A percentile compares a stretch with the other conserved stretches of the same genome.
Evolutionary conservation across 352 stramenopile genomes (phyloP).

Genomic region (Phytophthora brassicae): DNA sequence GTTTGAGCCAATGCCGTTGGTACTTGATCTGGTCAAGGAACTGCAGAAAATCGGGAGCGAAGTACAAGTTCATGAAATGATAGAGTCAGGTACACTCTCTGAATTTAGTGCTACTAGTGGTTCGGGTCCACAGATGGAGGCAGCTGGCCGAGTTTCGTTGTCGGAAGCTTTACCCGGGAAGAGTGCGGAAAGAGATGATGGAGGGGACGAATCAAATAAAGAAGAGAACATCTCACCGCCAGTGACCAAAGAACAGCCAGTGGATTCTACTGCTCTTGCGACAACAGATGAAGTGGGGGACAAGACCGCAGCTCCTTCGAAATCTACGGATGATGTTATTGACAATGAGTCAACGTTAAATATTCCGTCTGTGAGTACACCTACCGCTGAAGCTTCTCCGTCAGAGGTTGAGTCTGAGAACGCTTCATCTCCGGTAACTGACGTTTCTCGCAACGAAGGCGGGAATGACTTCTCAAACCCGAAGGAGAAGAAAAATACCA

Average conservation of each 20-base stretch:
- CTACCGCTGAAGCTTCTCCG: conserved; percentile 2
- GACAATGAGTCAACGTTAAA: not conserved
- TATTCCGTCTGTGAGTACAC: not conserved
- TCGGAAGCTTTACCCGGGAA: not conserved
- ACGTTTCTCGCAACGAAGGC: conserved; percentile 2
- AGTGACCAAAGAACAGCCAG: not conserved
- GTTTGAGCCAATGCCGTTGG: conserved; percentile 30
- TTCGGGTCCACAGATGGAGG: not conserved
- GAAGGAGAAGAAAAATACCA: not conserved
- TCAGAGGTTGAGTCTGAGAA: conserved; percentile 1
- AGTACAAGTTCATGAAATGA: conserved; percentile 36
- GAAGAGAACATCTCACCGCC: not conserved
- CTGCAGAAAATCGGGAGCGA: conserved; percentile 40
- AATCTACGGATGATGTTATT: not conserved
- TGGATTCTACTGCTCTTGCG: not conserved
- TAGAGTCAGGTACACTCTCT: conserved; percentile 37
- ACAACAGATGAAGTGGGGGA: not conserved
- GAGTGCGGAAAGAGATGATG: not conserved
- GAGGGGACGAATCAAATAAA: conserved; percentile 8
- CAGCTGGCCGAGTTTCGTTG: too few species aligned
- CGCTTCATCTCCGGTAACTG: not conserved
- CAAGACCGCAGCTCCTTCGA: not conserved
- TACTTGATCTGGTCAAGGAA: conserved; percentile 44
- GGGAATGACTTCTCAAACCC: not conserved
- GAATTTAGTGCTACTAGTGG: not conserved